phyloP scores from a whole-genome alignment of 768 basidiomycete genomes.

The Mycena belliarum region DNA sequence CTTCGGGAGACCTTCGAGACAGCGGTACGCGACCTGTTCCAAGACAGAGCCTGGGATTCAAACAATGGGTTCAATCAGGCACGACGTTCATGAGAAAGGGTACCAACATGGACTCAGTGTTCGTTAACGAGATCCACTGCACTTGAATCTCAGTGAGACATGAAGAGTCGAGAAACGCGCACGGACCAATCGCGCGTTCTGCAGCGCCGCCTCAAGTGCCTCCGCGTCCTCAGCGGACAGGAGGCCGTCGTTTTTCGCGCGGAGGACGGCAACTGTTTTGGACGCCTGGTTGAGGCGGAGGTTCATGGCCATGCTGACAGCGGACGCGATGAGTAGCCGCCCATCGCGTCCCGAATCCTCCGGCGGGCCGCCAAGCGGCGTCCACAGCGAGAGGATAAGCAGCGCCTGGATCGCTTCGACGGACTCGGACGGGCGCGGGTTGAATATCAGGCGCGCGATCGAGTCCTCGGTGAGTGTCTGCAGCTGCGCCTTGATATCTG shows the following conservation, averaged over 20 bases:
- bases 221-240: conserved; percentile 24
- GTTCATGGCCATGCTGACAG: conserved; percentile 47
- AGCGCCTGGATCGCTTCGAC: conserved; percentile 41
- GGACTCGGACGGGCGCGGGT: conserved; percentile 35
- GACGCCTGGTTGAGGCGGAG: conserved; percentile 39
- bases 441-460: conserved; percentile 39
- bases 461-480: conserved; percentile 38
- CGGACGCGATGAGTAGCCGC: conserved; percentile 38
- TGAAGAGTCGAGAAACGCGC: background rate
- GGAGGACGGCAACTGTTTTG: background rate
- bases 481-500: conserved; percentile 15
- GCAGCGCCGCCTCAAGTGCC: conserved; percentile 33
- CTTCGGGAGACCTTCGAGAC: conserved; percentile 32
- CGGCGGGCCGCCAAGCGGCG: conserved; percentile 25
- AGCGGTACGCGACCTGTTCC: conserved; percentile 40
- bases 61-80: background rate
- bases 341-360: conserved; percentile 30
- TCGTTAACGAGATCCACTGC: conserved; percentile 38
- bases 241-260: background rate
- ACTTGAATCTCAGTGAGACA: background rate
- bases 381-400: conserved; percentile 42
- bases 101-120: conserved; percentile 35
- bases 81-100: conserved; percentile 10
- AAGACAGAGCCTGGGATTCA: conserved; percentile 35
- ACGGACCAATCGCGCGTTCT: conserved; percentile 40